Base-by-base conservation (phyloP, 805 yeast genomes). In the Candida railenensis region DNA sequence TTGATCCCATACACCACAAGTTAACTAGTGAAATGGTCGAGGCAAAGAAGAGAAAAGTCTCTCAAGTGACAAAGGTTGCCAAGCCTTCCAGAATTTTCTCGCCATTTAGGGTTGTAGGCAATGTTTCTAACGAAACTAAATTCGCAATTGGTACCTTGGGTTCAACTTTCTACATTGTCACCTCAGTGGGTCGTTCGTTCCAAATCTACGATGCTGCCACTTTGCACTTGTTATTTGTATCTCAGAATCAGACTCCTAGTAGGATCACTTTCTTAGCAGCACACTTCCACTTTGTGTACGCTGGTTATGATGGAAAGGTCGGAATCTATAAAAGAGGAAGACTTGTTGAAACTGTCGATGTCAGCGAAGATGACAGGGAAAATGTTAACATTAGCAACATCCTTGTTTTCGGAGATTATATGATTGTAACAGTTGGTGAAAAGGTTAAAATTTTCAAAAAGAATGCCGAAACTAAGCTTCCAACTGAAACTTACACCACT, bases 201-300 rank as follows among this genome's bases (percentile, higher is more conserved):
- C 98, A 92, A 64, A 89, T 94, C 22, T 94, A 87, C 59, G 99
- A 94, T 69, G 96, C 87, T 57, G 82, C 92, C 28, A 89, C 87
- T 4, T 71, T 92, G 51, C 94, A 88, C 54, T 71, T 92, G 51
- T 69, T 92, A 19, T 92, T 94, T 66, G 95, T 92, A 11, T 88
- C 96, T 0, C 87, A 82, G 53, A 79, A 77, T 18, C 92, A 87
- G 62, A 85, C 96, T 0, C 77, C 84, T 0, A 61, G 80, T 5
- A 78, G 80, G 47, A 90, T 92, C 53, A 81, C 85, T 21, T 79
- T 85, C 19, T 69, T 92, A 40, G 75, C 85, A 18, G 84, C 97
- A 1, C 95, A 89, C 65, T 82, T 81, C 73, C 97, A 92, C 58
- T 78, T 84, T 60, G 89, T 89, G 2, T 92, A 75, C 62, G 96